A percentile compares a stretch with the other conserved stretches of the same genome.
Conservation (phyloP, 208 protist species). For the Leishmania guyanensis region DNA sequence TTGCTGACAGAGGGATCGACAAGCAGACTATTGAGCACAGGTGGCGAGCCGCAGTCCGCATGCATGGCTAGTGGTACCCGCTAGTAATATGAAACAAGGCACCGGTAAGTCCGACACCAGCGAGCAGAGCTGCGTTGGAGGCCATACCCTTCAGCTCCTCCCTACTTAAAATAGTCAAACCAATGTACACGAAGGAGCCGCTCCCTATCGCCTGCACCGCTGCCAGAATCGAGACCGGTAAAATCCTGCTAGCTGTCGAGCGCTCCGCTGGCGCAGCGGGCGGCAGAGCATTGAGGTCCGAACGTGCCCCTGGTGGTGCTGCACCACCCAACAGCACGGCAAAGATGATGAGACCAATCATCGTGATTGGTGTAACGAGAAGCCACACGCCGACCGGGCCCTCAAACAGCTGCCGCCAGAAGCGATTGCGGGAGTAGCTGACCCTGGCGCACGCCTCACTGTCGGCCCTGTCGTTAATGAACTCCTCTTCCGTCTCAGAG, state of each 20-base stretch:
- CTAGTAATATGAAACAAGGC: conserved; percentile 29
- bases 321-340: background rate
- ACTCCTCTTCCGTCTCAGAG: conserved; percentile 2
- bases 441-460: background rate
- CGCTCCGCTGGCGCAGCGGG: background rate
- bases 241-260: background rate
- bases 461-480: background rate
- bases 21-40: background rate
- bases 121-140: conserved; percentile 34
- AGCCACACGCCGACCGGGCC: conserved; percentile 46
- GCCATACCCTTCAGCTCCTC: conserved; percentile 53
- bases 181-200: conserved; percentile 76
- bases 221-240: conserved; percentile 22
- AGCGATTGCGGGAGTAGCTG: conserved; percentile 7
- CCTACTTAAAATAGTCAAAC: conserved; percentile 38
- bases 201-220: conserved; percentile 54
- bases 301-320: background rate
- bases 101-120: conserved; percentile 41
- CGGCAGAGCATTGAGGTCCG: background rate
- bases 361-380: conserved; percentile 42
- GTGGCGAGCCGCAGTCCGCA: background rate
- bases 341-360: conserved; percentile 25
- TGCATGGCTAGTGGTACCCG: conserved; percentile 3
- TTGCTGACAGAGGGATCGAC: background rate
- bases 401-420: conserved; percentile 30